Percentiles rank a stretch among this genome's conserved stretches.
Evolutionary conservation across 441 rosid species (phyloP).

Genomic region (Populus trichocarpa): DNA sequence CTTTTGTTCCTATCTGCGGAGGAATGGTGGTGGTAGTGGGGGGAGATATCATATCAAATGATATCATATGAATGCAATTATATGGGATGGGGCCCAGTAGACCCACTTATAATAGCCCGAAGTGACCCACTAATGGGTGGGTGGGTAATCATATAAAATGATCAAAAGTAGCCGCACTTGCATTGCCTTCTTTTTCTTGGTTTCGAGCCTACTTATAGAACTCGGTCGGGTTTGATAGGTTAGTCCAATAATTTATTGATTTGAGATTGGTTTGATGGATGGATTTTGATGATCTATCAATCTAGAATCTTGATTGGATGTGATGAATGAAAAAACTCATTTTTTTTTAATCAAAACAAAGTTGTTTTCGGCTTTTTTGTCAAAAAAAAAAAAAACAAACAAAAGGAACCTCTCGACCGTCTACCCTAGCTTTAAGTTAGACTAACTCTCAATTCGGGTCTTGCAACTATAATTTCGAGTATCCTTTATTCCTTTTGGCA

Average conservation of each 20-base stretch:
- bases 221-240: neutral
- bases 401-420: too few species aligned
- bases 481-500: neutral
- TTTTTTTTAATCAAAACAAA: too few species aligned
- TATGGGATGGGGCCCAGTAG: slow-evolving; percentile 4
- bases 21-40: neutral
- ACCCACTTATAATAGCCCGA: neutral
- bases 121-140: neutral
- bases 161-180: neutral
- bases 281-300: neutral
- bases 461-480: neutral
- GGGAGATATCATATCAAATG: slow-evolving; percentile 34
- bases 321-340: too few species aligned
- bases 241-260: too few species aligned
- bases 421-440: neutral
- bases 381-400: too few species aligned
- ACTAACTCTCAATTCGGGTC: neutral
- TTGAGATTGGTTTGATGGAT: neutral
- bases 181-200: neutral
- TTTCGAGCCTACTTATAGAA: neutral
- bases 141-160: neutral
- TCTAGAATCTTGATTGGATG: too few species aligned
- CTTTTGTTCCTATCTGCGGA: slow-evolving; percentile 18
- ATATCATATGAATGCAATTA: slow-evolving; percentile 26
- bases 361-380: too few species aligned